phyloP scores from a whole-genome alignment of 495 filamentous ascomycete genomes.

The Cercophora samala region DNA sequence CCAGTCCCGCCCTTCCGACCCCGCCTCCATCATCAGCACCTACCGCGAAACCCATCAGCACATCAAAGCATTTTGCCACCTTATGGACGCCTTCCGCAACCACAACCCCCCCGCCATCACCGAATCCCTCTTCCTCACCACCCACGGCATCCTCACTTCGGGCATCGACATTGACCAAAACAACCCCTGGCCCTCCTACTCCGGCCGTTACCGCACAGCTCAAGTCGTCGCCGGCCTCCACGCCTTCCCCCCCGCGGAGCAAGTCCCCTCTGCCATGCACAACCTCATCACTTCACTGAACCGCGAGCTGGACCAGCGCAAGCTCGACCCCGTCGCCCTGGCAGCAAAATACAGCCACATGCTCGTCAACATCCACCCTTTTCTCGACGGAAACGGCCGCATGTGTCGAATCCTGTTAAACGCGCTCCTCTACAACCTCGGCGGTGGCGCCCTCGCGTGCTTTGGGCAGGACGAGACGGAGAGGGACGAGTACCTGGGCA shows the following conservation, averaged over 20 bases:
- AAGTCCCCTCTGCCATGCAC: conserved; percentile 27
- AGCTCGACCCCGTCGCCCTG: conserved; percentile 35
- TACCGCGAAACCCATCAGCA: too few species aligned
- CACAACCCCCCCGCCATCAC: too few species aligned
- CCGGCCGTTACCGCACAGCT: conserved; percentile 29
- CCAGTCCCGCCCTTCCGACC: too few species aligned
- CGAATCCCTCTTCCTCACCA: too few species aligned
- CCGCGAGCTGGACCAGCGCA: conserved; percentile 10
- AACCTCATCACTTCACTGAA: conserved; percentile 25
- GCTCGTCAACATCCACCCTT: conserved; percentile 41
- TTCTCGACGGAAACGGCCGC: conserved; percentile 40
- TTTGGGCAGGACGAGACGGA: conserved; percentile 32
- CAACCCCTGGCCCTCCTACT: too few species aligned
- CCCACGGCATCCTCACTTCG: too few species aligned
- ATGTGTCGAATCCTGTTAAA: conserved; percentile 39
- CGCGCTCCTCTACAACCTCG: conserved; percentile 31
- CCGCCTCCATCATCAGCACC: too few species aligned
- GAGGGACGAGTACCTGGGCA: conserved; percentile 21
- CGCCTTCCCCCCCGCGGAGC: conserved; percentile 24
- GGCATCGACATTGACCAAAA: too few species aligned
- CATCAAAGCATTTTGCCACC: too few species aligned
- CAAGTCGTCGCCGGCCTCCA: conserved; percentile 28
- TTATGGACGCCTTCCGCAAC: too few species aligned
- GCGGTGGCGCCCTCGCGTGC: conserved; percentile 23
- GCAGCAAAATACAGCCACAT: conserved; percentile 32